Percentiles rank a stretch among this genome's conserved stretches.
Conservation (phyloP, 768 basidiomycete species). For the Pulveroboletus ravenelii region DNA sequence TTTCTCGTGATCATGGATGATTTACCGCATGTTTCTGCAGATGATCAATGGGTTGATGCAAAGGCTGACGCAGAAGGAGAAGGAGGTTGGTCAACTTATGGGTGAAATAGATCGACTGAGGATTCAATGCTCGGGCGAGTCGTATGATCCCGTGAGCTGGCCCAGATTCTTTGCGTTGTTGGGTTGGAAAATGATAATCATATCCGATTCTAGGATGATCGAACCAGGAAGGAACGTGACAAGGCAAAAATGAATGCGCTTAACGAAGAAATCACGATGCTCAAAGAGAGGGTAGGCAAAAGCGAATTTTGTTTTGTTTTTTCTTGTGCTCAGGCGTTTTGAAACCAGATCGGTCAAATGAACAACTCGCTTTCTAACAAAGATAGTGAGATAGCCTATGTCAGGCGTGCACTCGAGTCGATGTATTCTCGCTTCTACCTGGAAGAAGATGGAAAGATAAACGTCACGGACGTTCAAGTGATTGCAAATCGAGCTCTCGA, state of each 20-base stretch:
- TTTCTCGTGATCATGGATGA: background rate
- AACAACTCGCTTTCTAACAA: constrained; percentile 45
- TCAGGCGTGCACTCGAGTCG: constrained; percentile 84
- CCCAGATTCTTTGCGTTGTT: background rate
- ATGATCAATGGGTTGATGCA: constrained; percentile 73
- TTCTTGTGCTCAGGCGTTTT: background rate
- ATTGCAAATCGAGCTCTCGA: constrained; percentile 74
- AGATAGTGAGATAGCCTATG: constrained; percentile 69
- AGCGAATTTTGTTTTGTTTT: background rate
- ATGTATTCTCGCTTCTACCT: constrained; percentile 76
- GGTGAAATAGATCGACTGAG: constrained; percentile 64
- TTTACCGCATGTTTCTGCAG: constrained; percentile 25
- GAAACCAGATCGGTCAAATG: constrained; percentile 48
- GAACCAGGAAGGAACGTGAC: constrained; percentile 72
- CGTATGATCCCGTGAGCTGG: constrained; percentile 54
- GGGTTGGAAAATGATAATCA: background rate
- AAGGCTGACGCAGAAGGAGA: constrained; percentile 79
- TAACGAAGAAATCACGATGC: constrained; percentile 67
- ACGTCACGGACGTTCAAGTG: constrained; percentile 58
- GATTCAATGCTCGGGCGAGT: constrained; percentile 51
- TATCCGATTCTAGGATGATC: constrained; percentile 52
- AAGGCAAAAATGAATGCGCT: constrained; percentile 65
- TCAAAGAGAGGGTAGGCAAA: constrained; percentile 59
- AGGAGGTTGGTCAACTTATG: constrained; percentile 71
- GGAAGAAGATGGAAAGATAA: constrained; percentile 41